Evolutionary conservation across 139 green algal species (phyloP), one percentile per base, ranked within the genome.

Genomic region (Closterium sp.): DNA sequence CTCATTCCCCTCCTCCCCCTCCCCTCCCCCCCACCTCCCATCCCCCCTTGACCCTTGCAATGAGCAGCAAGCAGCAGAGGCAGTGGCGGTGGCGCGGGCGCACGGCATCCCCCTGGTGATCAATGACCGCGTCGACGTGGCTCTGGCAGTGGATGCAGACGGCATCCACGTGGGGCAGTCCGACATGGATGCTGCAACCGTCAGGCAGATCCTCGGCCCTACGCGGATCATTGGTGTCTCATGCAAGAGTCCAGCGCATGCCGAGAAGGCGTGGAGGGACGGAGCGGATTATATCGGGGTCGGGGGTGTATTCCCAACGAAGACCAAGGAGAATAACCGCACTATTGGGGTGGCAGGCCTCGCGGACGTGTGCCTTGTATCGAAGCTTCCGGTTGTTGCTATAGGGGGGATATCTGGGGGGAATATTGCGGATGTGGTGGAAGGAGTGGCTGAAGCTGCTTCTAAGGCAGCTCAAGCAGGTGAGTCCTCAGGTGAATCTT

Each of bases 41-140:
- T 3, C 31, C n/a, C 38, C 69, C 25, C 4, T 9, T 89, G 9
- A 25, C 5, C 16, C n/a, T n/a, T n/a, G n/a, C n/a, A n/a, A n/a
- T n/a, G n/a, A n/a, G 21, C 90, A 93, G 91, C 33, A 89, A 31
- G 91, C 91, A n/a, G 34, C 93, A 33, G 84, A 91, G 35, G 91
- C 84, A 31, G 91, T 94, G 35, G 25, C 31, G 83, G n/a, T 94
- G 76, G 87, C 91, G 12, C n/a, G 84, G 33, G 69, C 88, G 9
- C n/a, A 90, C 12, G 95, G 96, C 30, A 95, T 98, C 12, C 95
- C 95, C 0, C 91, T 98, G n/a, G 94, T 99, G 34, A 96, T 99
- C 89, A 99, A 99, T 92, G 97, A 99, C 93, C 93, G 97, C 0
- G 94, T 99, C 0, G 97, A 99, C 84, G 96, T 99, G 32, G 97